These are phyloP conservation scores for Magnaporthiopsis rhizophila DNA, from an alignment of 2,329 filamentous ascomycete genomes.

Conservation along the genomic window DNA sequence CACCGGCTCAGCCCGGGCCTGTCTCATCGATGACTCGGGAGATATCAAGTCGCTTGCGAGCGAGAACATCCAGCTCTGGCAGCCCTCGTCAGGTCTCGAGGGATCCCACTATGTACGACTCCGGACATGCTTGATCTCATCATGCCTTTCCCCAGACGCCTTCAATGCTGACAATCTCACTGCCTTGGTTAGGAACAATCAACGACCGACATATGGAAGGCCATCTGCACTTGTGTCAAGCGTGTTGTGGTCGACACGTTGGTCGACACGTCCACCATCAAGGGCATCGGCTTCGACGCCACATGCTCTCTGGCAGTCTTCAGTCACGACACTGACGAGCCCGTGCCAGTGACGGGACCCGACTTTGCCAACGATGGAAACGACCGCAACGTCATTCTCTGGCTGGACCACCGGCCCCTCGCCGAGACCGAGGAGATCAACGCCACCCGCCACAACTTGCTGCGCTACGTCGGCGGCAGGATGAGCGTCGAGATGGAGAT, in stretches of 20 bases:
- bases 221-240: conserved; percentile 84
- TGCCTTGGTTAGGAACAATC: conserved; percentile 74
- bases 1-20: conserved; percentile 89
- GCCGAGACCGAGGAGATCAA: conserved; percentile 93
- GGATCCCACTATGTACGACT: conserved; percentile 47
- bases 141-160: not conserved
- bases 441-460: conserved; percentile 79
- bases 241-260: conserved; percentile 74
- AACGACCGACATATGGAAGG: conserved; percentile 91
- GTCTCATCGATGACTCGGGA: conserved; percentile 85
- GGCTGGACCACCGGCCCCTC: conserved; percentile 91
- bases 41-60: conserved; percentile 74
- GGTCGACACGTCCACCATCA: conserved; percentile 66
- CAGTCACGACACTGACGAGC: conserved; percentile 79
- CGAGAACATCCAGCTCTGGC: conserved; percentile 73
- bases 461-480: conserved; percentile 92
- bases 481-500: conserved; percentile 99
- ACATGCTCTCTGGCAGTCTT: conserved; percentile 98
- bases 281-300: conserved; percentile 93
- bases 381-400: conserved; percentile 91
- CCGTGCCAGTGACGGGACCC: conserved; percentile 81
- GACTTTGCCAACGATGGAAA: conserved; percentile 72
- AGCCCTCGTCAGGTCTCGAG: conserved; percentile 60
- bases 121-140: conserved; percentile 14
- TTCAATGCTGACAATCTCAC: conserved; percentile 1